Conservation (phyloP, 352 stramenopile species). For the Blastocystis sp. region DNA sequence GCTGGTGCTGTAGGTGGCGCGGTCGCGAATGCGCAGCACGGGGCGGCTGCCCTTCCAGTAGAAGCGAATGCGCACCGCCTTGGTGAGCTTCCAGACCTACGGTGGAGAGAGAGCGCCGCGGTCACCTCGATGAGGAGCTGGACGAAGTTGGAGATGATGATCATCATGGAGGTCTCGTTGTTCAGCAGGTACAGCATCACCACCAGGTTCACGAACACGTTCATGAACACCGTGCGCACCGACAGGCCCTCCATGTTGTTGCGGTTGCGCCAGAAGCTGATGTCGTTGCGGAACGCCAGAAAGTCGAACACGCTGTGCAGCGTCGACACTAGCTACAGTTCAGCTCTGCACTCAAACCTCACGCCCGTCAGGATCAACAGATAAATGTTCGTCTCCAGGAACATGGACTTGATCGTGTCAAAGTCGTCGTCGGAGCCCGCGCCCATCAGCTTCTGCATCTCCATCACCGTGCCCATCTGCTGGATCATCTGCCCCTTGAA, state of each 20-base stretch:
- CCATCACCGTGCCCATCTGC: constrained; percentile 86
- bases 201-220: constrained; percentile 92
- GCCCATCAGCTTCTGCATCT: constrained; percentile 85
- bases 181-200: constrained; percentile 96
- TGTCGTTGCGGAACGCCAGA: constrained; percentile 96
- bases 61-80: constrained; percentile 69
- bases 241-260: constrained; percentile 91
- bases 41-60: constrained; percentile 63
- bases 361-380: constrained; percentile 84
- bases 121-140: constrained; percentile 73
- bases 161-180: constrained; percentile 91
- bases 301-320: constrained; percentile 97
- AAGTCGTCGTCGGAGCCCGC: constrained; percentile 83
- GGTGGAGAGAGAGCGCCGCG: not conserved
- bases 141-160: constrained; percentile 79
- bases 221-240: constrained; percentile 86
- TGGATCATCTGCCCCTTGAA: constrained; percentile 88
- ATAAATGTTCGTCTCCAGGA: constrained; percentile 93
- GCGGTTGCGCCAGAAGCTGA: constrained; percentile 95
- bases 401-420: constrained; percentile 89
- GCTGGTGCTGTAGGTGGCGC: constrained; percentile 65
- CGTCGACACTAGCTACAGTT: constrained; percentile 83
- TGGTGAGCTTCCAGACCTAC: constrained; percentile 71
- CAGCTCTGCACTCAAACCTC: not conserved
- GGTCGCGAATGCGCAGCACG: constrained; percentile 62